Evolutionary conservation across 352 stramenopile species (phyloP).

Genomic region (Pythium pyrilobum): DNA sequence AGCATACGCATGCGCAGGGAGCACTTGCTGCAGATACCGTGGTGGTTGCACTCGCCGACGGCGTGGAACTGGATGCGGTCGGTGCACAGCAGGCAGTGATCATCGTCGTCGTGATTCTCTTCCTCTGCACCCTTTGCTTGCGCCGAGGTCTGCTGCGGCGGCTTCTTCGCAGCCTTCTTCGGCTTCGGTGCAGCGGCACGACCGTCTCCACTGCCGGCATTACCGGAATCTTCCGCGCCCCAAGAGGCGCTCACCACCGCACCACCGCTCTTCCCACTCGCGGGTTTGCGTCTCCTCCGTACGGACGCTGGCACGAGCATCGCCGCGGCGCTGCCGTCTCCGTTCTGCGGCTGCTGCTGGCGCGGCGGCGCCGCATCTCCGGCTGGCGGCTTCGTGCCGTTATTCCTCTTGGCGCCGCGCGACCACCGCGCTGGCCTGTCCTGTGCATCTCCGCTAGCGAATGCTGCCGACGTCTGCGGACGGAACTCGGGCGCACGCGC

Average conservation of each 20-base stretch:
- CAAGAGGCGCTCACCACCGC: background rate
- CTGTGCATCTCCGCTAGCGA: too few species aligned
- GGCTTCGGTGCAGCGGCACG: background rate
- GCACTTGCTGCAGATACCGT: constrained; percentile 78
- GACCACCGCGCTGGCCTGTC: background rate
- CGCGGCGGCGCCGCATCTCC: background rate
- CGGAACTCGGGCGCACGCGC: constrained; percentile 11
- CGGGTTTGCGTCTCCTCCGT: constrained; percentile 10
- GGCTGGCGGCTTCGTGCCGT: background rate
- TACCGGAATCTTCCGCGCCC: background rate
- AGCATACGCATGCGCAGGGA: constrained; percentile 76
- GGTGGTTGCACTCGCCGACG: constrained; percentile 74
- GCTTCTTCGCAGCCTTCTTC: constrained; percentile 3
- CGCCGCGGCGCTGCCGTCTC: background rate
- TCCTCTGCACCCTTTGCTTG: background rate
- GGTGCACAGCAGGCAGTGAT: constrained; percentile 61
- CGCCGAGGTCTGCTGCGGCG: background rate
- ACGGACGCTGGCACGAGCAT: constrained; percentile 14
- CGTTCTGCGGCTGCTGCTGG: background rate
- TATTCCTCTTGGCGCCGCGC: background rate
- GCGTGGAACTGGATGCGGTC: constrained; percentile 66
- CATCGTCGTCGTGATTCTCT: constrained; percentile 26
- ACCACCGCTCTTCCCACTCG: background rate
- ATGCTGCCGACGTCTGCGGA: background rate
- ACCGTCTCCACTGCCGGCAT: background rate